Conservation (phyloP, 257 asterid genomes). For the Nicotiana undulata region DNA sequence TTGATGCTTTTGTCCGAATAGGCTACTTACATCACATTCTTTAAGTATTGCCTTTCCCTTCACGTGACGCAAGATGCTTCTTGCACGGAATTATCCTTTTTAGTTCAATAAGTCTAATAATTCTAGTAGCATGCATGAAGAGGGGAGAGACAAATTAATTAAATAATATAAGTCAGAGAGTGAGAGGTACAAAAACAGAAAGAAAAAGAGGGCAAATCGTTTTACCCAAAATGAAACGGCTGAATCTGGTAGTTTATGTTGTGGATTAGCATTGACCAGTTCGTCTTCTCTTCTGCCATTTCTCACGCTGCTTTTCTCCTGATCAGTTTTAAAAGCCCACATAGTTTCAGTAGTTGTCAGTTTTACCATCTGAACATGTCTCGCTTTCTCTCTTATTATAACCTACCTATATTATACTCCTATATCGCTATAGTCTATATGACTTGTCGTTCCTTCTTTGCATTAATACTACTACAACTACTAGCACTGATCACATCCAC, state of each 20-base stretch:
- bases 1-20: fast-evolving
- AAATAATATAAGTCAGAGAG: neutral
- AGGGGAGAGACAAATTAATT: neutral
- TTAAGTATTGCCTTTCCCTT: too few relatives aligned
- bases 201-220: neutral
- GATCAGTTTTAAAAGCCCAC: neutral
- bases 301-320: neutral
- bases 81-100: too few relatives aligned
- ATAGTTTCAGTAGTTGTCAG: neutral
- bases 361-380: neutral
- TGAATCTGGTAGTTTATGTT: neutral
- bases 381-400: neutral
- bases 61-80: too few relatives aligned
- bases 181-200: neutral
- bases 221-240: neutral
- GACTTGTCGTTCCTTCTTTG: neutral
- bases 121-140: neutral
- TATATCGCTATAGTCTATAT: neutral
- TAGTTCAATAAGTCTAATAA: neutral
- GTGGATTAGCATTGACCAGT: neutral
- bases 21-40: too few relatives aligned
- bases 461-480: neutral
- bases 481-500: neutral
- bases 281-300: neutral
- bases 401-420: neutral